Evolutionary conservation across 148 eudicot species (phyloP), one percentile per base, ranked within the genome.

Genomic region (Camellia granthamiana): DNA sequence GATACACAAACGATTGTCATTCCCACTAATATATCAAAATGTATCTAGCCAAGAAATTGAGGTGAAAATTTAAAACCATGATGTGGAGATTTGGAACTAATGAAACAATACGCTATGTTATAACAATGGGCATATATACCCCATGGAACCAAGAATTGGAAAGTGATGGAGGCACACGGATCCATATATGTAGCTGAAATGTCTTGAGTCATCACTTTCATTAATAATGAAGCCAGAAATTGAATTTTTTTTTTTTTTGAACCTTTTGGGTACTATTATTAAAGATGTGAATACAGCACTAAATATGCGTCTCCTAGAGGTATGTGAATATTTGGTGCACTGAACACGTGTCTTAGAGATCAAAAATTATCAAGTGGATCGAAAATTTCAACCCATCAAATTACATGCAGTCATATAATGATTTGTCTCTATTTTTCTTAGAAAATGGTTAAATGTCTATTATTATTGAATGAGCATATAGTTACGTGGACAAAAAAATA

Each of bases 171-270:
- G 61, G 61, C 76, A 54, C 76, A 72, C 62, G 23, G 44, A 51
- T 52, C 16, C 11, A 60, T 52, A 72, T 10, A 19, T 64, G 68
- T 19, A 23, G 41, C 3, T 18, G 12, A 64, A 21, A 64, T 19
- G 68, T 0, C 38, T 5, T 21, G 68, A 64, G 7, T 7, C 68
- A 64, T 61, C 64, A 7, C 42, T 19, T 6, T 19, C 42, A 21
- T 64, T 11, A 7, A 6, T 61, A 61, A 16, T 61, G 13, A 69
- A 54, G 15, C 76, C 38, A 30, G n/a, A 72, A 72, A 54, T 11
- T 72, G 61, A 72, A 72, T 11, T 51, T 72, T 18, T 61, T 71
- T 16, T 60, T 71, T 69, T 71, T 71, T 10, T 46, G 30, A 71
- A 71, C 6, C 58, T 18, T 71, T 71, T 3, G 14, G 21, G 2